Conservation (phyloP, 805 yeast species). For the Starmerella powellii region DNA sequence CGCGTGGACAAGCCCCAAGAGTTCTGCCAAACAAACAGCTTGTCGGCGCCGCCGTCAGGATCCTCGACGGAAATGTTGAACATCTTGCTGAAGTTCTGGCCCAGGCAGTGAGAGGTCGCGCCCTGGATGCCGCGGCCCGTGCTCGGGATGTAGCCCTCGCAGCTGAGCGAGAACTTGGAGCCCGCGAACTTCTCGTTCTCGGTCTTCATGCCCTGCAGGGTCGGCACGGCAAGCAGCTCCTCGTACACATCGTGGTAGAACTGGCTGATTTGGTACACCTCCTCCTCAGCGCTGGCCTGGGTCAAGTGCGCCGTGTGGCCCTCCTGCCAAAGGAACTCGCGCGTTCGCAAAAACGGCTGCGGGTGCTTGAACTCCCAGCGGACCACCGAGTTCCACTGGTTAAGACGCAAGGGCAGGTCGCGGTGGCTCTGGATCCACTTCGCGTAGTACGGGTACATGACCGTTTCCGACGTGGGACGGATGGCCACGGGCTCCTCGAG, state of each 20-base stretch:
- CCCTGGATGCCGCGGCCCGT: constrained; percentile 99
- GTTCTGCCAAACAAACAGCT: constrained; percentile 85
- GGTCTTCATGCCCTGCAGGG: constrained; percentile 86
- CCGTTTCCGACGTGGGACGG: constrained; percentile 98
- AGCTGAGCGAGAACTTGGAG: constrained; percentile 87
- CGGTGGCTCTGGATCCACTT: constrained; percentile 98
- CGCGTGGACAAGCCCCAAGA: constrained; percentile 99
- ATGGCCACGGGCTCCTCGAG: constrained; percentile 97
- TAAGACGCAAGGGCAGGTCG: constrained; percentile 88
- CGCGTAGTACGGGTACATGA: constrained; percentile 98
- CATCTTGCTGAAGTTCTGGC: constrained; percentile 98
- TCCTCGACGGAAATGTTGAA: constrained; percentile 90
- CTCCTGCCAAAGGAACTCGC: constrained; percentile 99
- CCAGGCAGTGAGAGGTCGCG: constrained; percentile 95
- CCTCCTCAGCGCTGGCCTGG: constrained; percentile 63
- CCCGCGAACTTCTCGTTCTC: constrained; percentile 98
- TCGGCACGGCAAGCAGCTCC: constrained; percentile 94
- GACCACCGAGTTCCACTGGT: constrained; percentile 99
- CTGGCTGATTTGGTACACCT: constrained; percentile 76
- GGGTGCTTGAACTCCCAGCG: constrained; percentile 99
- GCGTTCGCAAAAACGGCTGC: constrained; percentile 95
- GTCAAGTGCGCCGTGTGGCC: constrained; percentile 98
- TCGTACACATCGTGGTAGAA: constrained; percentile 75
- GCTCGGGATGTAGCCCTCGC: constrained; percentile 93
- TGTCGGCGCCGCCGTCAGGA: constrained; percentile 71